Evolutionary conservation across 768 basidiomycete genomes (phyloP).

Genomic region (Hypholoma fasciculare): DNA sequence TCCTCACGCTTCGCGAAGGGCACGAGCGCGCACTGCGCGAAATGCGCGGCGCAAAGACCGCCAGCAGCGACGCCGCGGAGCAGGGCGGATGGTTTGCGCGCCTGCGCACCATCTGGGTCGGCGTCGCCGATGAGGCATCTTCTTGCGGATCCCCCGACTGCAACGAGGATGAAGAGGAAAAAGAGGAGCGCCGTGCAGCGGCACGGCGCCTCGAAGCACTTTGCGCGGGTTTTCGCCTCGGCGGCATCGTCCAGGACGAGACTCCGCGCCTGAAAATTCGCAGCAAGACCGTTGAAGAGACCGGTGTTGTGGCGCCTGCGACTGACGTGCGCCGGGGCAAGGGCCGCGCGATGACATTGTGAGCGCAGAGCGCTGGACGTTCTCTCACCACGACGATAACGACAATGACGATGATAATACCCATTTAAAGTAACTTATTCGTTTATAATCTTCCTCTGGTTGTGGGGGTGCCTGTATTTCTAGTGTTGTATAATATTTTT

Average conservation of each 20-base stretch:
- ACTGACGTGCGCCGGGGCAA: not conserved
- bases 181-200: slow-evolving; percentile 38
- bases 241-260: slow-evolving; percentile 28
- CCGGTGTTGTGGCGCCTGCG: not conserved
- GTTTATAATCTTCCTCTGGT: not conserved
- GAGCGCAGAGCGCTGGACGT: not conserved
- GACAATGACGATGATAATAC: no score
- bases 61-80: slow-evolving; percentile 37
- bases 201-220: slow-evolving; percentile 47
- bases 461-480: not conserved
- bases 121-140: not conserved
- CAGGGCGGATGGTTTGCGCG: slow-evolving; percentile 9
- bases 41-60: slow-evolving; percentile 33
- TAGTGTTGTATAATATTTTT: not conserved
- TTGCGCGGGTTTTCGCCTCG: slow-evolving; percentile 46
- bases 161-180: slow-evolving; percentile 28
- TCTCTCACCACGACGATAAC: not conserved
- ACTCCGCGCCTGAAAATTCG: not conserved
- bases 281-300: not conserved
- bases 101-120: slow-evolving; percentile 8
- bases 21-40: slow-evolving; percentile 46
- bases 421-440: not conserved
- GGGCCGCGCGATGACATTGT: not conserved
- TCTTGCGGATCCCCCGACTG: not conserved
- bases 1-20: slow-evolving; percentile 51